phyloP scores from a whole-genome alignment of 176 grass and related monocot genomes.

The Aechmea fasciata region DNA sequence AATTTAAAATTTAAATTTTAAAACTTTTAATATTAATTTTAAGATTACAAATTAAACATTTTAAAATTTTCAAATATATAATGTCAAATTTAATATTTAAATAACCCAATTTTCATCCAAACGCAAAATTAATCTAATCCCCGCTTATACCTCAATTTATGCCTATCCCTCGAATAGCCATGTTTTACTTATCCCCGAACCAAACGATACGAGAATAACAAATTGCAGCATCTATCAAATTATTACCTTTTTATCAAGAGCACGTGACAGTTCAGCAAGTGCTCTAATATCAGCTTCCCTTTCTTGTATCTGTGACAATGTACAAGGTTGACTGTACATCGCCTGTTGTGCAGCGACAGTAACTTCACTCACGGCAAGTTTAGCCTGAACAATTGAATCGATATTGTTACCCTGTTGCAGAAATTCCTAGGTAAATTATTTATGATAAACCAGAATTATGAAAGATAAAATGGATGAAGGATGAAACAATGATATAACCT shows the following conservation, averaged over 20 bases:
- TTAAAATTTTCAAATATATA: no score
- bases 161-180: no score
- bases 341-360: slow-evolving; percentile 57
- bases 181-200: no score
- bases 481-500: slow-evolving; percentile 35
- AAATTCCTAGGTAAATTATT: slow-evolving; percentile 37
- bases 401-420: slow-evolving; percentile 54
- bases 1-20: no score
- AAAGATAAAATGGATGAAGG: neutral
- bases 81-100: no score
- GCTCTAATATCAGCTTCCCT: slow-evolving; percentile 97
- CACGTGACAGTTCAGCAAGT: slow-evolving; percentile 88
- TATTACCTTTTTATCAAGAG: slow-evolving; percentile 80
- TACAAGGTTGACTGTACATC: slow-evolving; percentile 81
- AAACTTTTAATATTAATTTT: no score
- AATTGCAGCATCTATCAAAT: neutral
- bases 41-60: no score
- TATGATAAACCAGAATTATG: slow-evolving; percentile 8
- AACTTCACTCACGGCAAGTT: slow-evolving; percentile 67
- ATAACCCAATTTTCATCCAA: no score
- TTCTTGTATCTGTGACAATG: slow-evolving; percentile 90
- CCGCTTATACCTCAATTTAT: no score
- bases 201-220: neutral
- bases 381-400: slow-evolving; percentile 74
- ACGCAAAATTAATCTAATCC: no score